phyloP scores from a whole-genome alignment of 228 moss, liverwort and hornwort genomes.

The Sphagnum magellanicum region DNA sequence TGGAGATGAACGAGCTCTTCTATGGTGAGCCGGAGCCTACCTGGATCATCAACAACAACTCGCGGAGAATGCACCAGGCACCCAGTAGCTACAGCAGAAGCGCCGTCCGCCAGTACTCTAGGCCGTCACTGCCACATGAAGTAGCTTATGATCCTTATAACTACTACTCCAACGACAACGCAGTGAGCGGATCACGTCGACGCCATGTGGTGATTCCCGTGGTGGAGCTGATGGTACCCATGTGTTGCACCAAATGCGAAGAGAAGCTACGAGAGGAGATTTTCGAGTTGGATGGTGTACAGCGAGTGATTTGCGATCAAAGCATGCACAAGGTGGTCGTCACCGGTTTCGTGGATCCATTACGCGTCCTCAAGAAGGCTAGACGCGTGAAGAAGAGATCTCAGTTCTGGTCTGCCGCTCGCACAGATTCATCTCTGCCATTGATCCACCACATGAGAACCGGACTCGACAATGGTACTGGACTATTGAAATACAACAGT shows the following conservation, averaged over 20 bases:
- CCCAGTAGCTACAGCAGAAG: too few species aligned
- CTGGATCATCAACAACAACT: neutral
- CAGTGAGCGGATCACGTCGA: too few species aligned
- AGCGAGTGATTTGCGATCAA: neutral
- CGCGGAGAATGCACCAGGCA: too few species aligned
- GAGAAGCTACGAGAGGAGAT: slow-evolving; percentile 7
- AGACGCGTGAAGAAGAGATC: slow-evolving; percentile 6
- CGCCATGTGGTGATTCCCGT: neutral
- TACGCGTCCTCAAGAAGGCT: slow-evolving; percentile 1
- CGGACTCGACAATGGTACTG: too few species aligned
- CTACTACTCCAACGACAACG: neutral
- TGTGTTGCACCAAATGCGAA: slow-evolving; percentile 11
- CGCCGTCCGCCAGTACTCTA: too few species aligned
- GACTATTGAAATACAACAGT: too few species aligned
- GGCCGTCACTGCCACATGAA: neutral
- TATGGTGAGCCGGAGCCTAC: neutral
- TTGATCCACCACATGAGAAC: too few species aligned
- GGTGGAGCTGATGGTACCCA: slow-evolving; percentile 2
- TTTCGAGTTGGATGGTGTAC: slow-evolving; percentile 5
- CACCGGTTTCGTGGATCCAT: slow-evolving; percentile 7
- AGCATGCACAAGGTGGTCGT: neutral
- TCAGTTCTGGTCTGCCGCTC: neutral
- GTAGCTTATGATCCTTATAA: neutral
- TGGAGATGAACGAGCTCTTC: neutral
- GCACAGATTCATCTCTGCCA: too few species aligned